phyloP scores from a whole-genome alignment of 129 eudicot genomes.

The Artemisia argyi region DNA sequence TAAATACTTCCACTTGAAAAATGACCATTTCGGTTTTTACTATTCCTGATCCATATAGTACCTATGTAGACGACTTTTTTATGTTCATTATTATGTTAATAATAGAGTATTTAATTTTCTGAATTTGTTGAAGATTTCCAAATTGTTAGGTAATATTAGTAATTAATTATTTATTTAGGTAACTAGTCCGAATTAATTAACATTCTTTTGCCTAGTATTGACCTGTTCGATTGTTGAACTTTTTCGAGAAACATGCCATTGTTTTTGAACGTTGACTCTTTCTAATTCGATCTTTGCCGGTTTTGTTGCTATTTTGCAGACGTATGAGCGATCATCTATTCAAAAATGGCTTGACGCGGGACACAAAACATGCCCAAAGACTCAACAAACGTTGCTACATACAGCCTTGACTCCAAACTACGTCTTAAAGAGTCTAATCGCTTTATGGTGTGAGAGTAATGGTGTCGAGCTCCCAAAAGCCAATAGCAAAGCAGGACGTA shows the following conservation, averaged over 20 bases:
- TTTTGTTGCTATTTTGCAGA: conserved; percentile 46
- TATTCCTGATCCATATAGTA: not conserved
- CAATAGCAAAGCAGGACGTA: conserved; percentile 44
- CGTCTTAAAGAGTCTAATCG: conserved; percentile 78
- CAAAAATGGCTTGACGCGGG: conserved; percentile 95
- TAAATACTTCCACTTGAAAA: not conserved
- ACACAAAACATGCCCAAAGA: conserved; percentile 87
- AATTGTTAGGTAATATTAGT: conserved; percentile 2
- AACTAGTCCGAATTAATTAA: not conserved
- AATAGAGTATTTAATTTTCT: not conserved
- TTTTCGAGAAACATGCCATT: not conserved
- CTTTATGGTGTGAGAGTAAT: conserved; percentile 81
- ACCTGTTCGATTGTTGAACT: not conserved
- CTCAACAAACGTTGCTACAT: conserved; percentile 78
- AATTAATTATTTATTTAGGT: conserved; percentile 11
- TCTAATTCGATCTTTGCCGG: not conserved
- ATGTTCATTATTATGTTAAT: not conserved
- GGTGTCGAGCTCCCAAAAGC: conserved; percentile 72
- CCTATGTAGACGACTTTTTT: not conserved
- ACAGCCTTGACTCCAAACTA: conserved; percentile 82
- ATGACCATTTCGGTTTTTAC: conserved; percentile 14
- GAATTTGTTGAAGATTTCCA: conserved; percentile 14
- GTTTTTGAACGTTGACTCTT: conserved; percentile 8
- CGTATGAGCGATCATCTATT: conserved; percentile 75
- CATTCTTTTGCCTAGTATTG: not conserved